These are phyloP conservation scores for Penicillium sp. DNA, from an alignment of 2,329 filamentous ascomycete genomes.

Conservation along the genomic window DNA sequence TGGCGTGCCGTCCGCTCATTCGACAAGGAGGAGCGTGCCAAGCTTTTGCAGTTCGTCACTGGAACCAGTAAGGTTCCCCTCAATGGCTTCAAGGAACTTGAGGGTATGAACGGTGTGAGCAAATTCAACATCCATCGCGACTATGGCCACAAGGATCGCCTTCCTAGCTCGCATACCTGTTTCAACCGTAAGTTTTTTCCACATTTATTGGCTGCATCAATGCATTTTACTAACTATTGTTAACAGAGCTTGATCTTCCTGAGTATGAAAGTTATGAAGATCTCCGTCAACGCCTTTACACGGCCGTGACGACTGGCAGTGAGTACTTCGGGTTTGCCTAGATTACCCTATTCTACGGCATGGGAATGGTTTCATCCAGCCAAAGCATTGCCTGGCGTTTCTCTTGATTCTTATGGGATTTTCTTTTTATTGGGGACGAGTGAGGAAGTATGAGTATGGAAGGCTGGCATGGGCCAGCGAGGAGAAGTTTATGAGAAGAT, in stretches of 20 bases:
- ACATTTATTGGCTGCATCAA: neutral
- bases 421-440: slow-evolving; percentile 13
- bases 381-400: slow-evolving; percentile 40
- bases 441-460: slow-evolving; percentile 9
- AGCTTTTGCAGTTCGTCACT: slow-evolving; percentile 95
- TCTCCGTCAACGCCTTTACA: slow-evolving; percentile 82
- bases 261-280: slow-evolving; percentile 97
- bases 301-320: slow-evolving; percentile 95
- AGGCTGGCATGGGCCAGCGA: slow-evolving; percentile 3
- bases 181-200: slow-evolving; percentile 82
- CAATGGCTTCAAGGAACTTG: slow-evolving; percentile 97
- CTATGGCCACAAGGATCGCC: slow-evolving; percentile 91
- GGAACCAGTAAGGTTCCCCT: slow-evolving; percentile 97
- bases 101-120: slow-evolving; percentile 98
- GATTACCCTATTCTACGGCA: slow-evolving; percentile 25
- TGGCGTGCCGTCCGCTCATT: slow-evolving; percentile 97
- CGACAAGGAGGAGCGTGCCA: slow-evolving; percentile 97
- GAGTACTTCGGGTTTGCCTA: slow-evolving; percentile 98
- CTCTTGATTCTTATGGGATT: slow-evolving; percentile 23
- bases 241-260: slow-evolving; percentile 86
- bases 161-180: slow-evolving; percentile 96
- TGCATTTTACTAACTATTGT: slow-evolving; percentile 34
- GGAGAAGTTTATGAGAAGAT: slow-evolving; percentile 13
- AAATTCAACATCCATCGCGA: slow-evolving; percentile 99
- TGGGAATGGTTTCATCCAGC: slow-evolving; percentile 20